These are phyloP conservation scores for Pseudophaeomoniella oleicola DNA, from an alignment of 2,329 filamentous ascomycete species.

Conservation along the genomic window DNA sequence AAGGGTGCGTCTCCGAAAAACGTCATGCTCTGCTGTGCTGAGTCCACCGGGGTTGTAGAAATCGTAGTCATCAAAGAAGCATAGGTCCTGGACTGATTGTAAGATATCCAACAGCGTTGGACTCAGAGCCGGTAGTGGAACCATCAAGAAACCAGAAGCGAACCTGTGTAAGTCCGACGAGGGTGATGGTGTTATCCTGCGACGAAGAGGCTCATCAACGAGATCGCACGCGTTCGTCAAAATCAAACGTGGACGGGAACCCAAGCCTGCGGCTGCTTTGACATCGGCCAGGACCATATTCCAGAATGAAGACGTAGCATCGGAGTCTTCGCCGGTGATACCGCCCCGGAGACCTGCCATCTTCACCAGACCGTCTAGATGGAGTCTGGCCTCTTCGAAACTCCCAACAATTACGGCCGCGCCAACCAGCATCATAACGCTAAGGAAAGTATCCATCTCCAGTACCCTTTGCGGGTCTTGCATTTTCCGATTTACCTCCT, in stretches of 20 bases:
- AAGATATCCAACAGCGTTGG: conserved; percentile 13
- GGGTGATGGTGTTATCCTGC: conserved; percentile 16
- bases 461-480: conserved; percentile 13
- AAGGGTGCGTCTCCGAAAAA: conserved; percentile 18
- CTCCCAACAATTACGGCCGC: conserved; percentile 22
- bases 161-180: conserved; percentile 13
- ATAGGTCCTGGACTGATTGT: conserved; percentile 15
- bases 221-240: background rate
- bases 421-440: conserved; percentile 22
- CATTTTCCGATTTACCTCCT: conserved; percentile 18
- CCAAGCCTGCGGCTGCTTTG: conserved; percentile 19
- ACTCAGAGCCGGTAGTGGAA: conserved; percentile 17
- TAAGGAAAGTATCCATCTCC: conserved; percentile 20
- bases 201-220: background rate
- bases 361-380: conserved; percentile 21
- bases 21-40: conserved; percentile 14
- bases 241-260: conserved; percentile 14
- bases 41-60: conserved; percentile 11
- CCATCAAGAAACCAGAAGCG: conserved; percentile 15
- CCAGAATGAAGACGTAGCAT: conserved; percentile 7
- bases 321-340: conserved; percentile 6
- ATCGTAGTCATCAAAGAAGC: conserved; percentile 18
- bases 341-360: conserved; percentile 23
- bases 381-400: conserved; percentile 23
- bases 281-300: conserved; percentile 12